Base-by-base conservation (phyloP, 306 rosid species). In the Vachellia pachyceras region DNA sequence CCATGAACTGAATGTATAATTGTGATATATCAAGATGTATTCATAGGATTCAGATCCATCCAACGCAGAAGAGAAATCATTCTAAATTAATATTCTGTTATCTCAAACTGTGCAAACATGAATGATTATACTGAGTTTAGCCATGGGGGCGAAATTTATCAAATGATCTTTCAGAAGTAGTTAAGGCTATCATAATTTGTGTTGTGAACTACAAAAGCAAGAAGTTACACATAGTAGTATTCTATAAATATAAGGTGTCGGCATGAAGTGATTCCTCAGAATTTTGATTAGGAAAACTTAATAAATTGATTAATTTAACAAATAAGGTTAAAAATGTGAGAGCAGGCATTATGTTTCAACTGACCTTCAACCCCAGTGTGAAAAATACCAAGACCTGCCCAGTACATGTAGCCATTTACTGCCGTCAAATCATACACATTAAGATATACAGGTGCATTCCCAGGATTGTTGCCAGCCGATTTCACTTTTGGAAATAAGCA, bases 351-450 rank as follows among this genome's bases (percentile, higher is more conserved):
- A 52, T 58, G 41, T 37, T 54, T 71, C 36, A 22, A 49, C 91
- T 84, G 47, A 95, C 99, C 97, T 93, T 95, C 97, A 41, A 95
- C 85, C 36, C 93, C 99, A 3, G 99, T 84, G 87, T 95, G 99
- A 86, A 90, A 95, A 87, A 93, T 90, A 39, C 97, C 99, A 73
- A 95, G 79, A 47, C 99, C 99, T 20, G 99, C 99, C 99, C 99
- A 95, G 71, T 85, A 92, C 84, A 93, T 89, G 65, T 92, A 95
- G 69, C 97, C 97, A 82, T 95, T 95, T 65, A 88, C 94, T 22
- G 92, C 83, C 20, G 99, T 95, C 78, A 95, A 90, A 85, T 95
- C 99, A 81, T 95, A 95, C 39, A 95, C 97, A 85, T 93, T 95
- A 76, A 95, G 92, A 87, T 95, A 95, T 49, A 95, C 97, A 72